Conservation (phyloP, 1,139 yeast species). For the Suhomyces terraborum region DNA sequence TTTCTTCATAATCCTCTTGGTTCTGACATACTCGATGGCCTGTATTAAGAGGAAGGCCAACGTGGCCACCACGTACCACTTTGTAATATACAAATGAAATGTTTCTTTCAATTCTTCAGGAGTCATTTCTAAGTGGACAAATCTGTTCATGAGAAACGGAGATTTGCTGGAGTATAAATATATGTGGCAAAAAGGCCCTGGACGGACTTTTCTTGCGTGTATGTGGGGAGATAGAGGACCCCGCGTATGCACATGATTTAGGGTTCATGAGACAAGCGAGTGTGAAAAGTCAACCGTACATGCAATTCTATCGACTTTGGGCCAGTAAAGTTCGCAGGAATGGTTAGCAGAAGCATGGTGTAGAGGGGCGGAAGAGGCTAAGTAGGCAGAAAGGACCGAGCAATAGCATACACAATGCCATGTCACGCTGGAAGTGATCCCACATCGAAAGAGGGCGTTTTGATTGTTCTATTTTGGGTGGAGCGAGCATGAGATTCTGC, state of each 20-base stretch:
- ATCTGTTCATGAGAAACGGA: not conserved
- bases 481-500: not conserved
- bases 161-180: not conserved
- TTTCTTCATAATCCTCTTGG: conserved; percentile 4
- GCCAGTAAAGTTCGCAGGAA: too few relatives aligned
- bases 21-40: conserved; percentile 2
- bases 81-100: conserved; percentile 4
- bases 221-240: not conserved
- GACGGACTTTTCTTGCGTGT: not conserved
- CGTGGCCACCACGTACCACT: conserved; percentile 12
- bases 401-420: not conserved
- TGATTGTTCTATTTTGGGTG: not conserved
- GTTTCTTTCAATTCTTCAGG: not conserved
- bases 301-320: not conserved
- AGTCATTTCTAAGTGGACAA: not conserved
- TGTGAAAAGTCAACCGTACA: not conserved
- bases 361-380: not conserved
- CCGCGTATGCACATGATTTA: not conserved
- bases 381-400: not conserved
- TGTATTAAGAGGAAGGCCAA: conserved; percentile 3
- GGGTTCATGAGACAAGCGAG: not conserved
- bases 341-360: too few relatives aligned
- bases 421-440: not conserved
- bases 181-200: too few relatives aligned
- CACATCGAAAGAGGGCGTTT: not conserved